Conservation (phyloP, 352 stramenopile genomes). For the Phytophthora pseudosyringae region DNA sequence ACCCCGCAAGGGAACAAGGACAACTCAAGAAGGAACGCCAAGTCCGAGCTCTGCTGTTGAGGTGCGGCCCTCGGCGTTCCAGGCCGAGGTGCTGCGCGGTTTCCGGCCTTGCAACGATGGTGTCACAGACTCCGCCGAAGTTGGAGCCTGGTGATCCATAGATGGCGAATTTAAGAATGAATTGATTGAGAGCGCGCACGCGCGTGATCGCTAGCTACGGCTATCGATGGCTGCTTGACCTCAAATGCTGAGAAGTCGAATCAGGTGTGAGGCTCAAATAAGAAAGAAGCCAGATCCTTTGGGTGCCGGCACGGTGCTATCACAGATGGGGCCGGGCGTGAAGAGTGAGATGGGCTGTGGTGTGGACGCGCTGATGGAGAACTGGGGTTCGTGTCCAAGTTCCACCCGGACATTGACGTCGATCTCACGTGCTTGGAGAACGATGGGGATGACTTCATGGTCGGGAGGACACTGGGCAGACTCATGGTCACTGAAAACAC, state of each 20-base stretch:
- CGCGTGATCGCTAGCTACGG: too few species aligned
- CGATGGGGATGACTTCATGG: constrained; percentile 4
- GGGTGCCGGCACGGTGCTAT: too few species aligned
- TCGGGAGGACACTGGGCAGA: constrained; percentile 7
- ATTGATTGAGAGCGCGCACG: too few species aligned
- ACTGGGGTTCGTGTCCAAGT: constrained; percentile 15
- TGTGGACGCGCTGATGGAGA: constrained; percentile 17
- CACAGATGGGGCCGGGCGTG: constrained; percentile 10
- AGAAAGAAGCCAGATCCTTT: too few species aligned
- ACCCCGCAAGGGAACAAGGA: too few species aligned
- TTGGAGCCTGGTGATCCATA: too few species aligned
- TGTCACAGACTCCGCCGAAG: too few species aligned
- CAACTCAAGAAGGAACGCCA: too few species aligned
- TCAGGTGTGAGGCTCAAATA: too few species aligned
- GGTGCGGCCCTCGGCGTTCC: neutral
- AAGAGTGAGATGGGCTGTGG: constrained; percentile 6
- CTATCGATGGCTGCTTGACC: too few species aligned
- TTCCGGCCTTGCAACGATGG: constrained; percentile 22
- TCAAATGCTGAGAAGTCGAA: too few species aligned
- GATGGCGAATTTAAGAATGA: too few species aligned
- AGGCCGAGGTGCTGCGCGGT: constrained; percentile 4
- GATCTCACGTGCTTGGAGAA: constrained; percentile 12
- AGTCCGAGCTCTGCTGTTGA: neutral
- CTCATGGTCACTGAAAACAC: constrained; percentile 26
- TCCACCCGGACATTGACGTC: constrained; percentile 19